Base-by-base conservation (phyloP, 768 basidiomycete genomes). In the Mycena epipterygia region DNA sequence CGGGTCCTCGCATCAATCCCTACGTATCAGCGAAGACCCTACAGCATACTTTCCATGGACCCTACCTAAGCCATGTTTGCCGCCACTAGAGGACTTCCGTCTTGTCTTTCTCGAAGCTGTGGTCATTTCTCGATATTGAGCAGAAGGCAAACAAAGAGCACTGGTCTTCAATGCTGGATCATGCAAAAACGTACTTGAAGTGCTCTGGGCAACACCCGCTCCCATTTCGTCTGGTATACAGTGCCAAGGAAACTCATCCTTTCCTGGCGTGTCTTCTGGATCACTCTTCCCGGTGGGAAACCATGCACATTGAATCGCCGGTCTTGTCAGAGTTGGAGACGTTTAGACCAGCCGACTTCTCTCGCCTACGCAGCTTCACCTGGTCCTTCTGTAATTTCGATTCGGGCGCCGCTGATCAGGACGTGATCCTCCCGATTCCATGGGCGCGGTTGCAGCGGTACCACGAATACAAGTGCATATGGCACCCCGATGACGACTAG, bases 101-200 rank as follows among this genome's bases (percentile, higher is more conserved):
- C 29, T 39, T 64, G 3, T 53, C 53, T 5, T 67, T 67, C 49
- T 58, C 48, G 13, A 52, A 60, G 51, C n/a, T 67, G 21, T 67
- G 66, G 66, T 58, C 66, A 6, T 67, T 58, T 30, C 35, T 67
- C 49, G 66, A 67, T 29, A 14, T 67, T 21, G 57, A 52, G n/a
- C 66, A 67, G 35, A n/a, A 51, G 6, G 49, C 59, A 27, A 59
- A 51, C 25, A 11, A 59, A 25, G 48, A 52, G 12, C 37, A 17
- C 11, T 21, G 23, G 1, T 33, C 37, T 19, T n/a, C 30, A 0
- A 29, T 29, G 1, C 29, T 52, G 19, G 29, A 41, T 23, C 30
- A 37, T 35, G 19, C 58, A 59, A 41, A 59, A 41, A 27, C 37
- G 21, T 67, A 60, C 23, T 32, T 67, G 30, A 29, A 52, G 57